Conservation (phyloP, 108 stramenopile genomes). For the Epipyxis sp. region DNA sequence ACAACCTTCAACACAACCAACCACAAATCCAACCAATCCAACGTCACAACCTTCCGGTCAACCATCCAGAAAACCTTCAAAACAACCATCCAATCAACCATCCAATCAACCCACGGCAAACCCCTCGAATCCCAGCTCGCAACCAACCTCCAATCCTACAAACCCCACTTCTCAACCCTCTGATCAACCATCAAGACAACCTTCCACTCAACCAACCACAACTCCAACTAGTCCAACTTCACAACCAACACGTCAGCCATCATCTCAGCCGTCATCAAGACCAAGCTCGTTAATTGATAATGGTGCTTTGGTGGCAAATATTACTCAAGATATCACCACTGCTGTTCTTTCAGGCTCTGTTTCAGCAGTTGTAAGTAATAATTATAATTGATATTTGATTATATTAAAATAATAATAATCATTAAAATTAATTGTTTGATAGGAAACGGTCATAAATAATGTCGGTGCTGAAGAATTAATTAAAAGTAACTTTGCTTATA, state of each 20-base stretch:
- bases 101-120: not conserved
- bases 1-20: not conserved
- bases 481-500: not conserved
- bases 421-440: not conserved
- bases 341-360: not conserved
- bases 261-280: not conserved
- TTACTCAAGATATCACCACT: not conserved
- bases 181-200: not conserved
- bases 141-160: not conserved
- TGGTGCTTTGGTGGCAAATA: not conserved
- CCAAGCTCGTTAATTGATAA: not conserved
- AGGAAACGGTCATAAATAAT: not conserved
- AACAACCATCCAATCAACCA: not conserved
- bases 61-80: not conserved
- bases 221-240: not conserved
- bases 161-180: not conserved
- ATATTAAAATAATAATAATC: not conserved
- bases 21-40: not conserved
- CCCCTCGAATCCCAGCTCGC: not conserved
- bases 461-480: slow-evolving; percentile 1
- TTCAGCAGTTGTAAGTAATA: not conserved
- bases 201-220: not conserved
- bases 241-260: not conserved
- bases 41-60: not conserved
- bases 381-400: too few species aligned